Base-by-base conservation (phyloP, 768 basidiomycete species). In the Lentinula edodes region DNA sequence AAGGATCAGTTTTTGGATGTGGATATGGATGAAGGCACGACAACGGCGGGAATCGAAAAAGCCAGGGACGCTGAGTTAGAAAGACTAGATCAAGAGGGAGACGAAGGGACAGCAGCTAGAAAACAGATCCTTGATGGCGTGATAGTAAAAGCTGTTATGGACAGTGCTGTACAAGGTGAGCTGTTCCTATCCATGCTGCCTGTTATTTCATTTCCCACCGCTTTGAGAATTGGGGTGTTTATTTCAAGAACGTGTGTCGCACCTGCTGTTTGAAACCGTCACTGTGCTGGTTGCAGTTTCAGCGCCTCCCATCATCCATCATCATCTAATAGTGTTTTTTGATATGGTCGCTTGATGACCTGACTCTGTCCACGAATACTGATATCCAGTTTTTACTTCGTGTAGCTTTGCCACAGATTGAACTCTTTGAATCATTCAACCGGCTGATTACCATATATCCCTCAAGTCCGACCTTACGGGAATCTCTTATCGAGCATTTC, bases 101-200 rank as follows among this genome's bases (percentile, higher is more conserved):
- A 82, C 52, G 76, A 76, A 39, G 52, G 60, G 28, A 79, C 82
- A 59, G 78, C 78, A 48, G 89, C 89, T 18, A 78, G 89, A 55
- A 77, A 76, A 67, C 82, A 82, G 46, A 85, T 94, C 69, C 80
- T 93, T 80, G 77, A 86, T 55, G 93, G 93, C 28, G 90, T 82
- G 3, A 91, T 93, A 66, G 89, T 91, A 42, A 86, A 83, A 69
- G 80, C 86, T 48, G 91, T 91, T n/a, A 83, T 94, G 53, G 75
- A 78, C 18, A 88, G 82, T 65, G 93, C 93, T 35, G 82, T 79
- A 10, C 79, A 88, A 83, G 90, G 93, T 88, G 70, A 20, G 73
- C 59, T 59, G 58, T 59, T 38, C 48, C 48, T 59, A 38, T 48
- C 34, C 58, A 59, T 59, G 46, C 58, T 59, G 58, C 28, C 16